Percentiles rank a stretch among this genome's conserved stretches.
Conservation (phyloP, 331 rosid genomes). For the Pyracantha coccinea region DNA sequence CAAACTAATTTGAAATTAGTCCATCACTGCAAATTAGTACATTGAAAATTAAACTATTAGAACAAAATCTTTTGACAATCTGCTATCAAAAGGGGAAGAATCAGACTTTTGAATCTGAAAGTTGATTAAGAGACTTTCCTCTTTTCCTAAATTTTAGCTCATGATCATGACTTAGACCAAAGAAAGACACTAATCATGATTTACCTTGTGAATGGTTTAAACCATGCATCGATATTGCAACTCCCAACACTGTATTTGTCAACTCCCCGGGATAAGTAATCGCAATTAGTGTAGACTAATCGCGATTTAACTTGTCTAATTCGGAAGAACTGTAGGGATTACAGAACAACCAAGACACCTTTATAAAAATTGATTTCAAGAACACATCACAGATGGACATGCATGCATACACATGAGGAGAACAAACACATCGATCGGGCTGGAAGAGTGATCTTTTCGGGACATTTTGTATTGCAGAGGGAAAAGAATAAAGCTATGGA, state of each 20-base stretch:
- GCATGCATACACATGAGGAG: neutral
- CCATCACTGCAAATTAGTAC: neutral
- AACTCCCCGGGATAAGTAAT: neutral
- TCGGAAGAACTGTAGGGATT: neutral
- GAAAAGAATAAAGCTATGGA: slow-evolving; percentile 17
- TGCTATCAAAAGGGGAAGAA: slow-evolving; percentile 11
- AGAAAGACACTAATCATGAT: slow-evolving; percentile 4
- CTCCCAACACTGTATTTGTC: neutral
- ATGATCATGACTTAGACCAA: slow-evolving; percentile 3
- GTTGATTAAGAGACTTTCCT: neutral
- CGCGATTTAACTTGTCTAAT: neutral
- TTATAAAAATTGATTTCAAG: neutral
- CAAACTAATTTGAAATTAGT: neutral
- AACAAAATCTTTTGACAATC: slow-evolving; percentile 6
- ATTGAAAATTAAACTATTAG: neutral
- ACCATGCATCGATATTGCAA: neutral
- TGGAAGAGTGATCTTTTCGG: neutral
- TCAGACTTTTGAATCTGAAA: neutral
- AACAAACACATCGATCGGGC: neutral
- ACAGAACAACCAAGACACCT: neutral
- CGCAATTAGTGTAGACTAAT: neutral
- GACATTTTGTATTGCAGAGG: slow-evolving; percentile 8
- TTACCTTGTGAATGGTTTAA: slow-evolving; percentile 4
- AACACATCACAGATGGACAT: neutral
- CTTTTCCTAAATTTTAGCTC: slow-evolving; percentile 8